These are phyloP conservation scores for Fusarium bulbicola DNA, from an alignment of 2,329 filamentous ascomycete species.

Conservation along the genomic window DNA sequence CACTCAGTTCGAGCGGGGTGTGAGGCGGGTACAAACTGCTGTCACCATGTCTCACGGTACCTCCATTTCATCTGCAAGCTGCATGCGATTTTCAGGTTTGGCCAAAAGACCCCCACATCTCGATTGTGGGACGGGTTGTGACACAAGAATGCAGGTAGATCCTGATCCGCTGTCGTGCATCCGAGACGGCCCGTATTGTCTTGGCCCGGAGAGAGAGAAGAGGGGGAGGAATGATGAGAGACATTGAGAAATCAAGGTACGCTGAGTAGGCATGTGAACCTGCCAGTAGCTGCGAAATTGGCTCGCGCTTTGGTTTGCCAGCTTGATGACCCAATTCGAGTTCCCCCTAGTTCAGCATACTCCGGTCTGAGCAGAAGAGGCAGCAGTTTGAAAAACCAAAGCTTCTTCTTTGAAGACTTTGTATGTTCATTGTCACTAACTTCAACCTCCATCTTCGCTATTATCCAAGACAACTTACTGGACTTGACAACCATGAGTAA, in stretches of 20 bases:
- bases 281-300: rapidly evolving
- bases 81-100: background rate
- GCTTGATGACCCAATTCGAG: too few species aligned
- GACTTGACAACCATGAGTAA: background rate
- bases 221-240: background rate
- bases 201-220: background rate
- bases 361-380: too few species aligned
- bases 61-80: background rate
- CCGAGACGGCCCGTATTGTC: background rate
- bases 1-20: background rate
- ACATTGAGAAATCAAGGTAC: background rate
- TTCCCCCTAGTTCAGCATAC: too few species aligned
- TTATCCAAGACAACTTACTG: rapidly evolving
- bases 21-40: background rate
- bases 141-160: background rate
- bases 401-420: too few species aligned
- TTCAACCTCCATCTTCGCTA: background rate
- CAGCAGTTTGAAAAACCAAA: background rate
- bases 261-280: background rate
- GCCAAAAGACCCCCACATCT: background rate
- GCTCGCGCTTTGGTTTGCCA: rapidly evolving
- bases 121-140: background rate
- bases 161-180: background rate
- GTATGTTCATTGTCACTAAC: background rate
- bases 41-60: background rate